Percentiles rank a stretch among this genome's conserved stretches.
Evolutionary conservation across 495 filamentous ascomycete species (phyloP).

Genomic region (Xylaria bambusicola): DNA sequence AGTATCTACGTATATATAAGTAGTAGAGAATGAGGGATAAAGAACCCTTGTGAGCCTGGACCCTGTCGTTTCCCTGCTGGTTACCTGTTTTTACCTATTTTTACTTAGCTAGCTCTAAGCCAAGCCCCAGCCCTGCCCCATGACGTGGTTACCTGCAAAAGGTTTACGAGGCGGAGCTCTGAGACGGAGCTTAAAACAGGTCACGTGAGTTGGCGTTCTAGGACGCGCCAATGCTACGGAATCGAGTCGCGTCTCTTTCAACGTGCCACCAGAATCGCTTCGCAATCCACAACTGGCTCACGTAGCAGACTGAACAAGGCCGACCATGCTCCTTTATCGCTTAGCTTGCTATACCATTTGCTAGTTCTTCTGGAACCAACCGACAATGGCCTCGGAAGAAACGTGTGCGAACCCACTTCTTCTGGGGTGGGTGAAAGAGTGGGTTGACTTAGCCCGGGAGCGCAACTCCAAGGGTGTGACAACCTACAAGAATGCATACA

Average conservation of each 20-base stretch:
- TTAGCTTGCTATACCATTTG: too few relatives aligned
- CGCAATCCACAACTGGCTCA: background rate
- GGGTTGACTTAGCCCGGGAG: conserved; percentile 72
- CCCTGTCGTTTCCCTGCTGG: background rate
- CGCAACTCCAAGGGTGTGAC: conserved; percentile 69
- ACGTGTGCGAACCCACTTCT: conserved; percentile 73
- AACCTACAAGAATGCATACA: conserved; percentile 78
- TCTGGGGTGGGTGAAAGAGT: conserved; percentile 76
- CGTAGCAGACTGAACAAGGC: background rate
- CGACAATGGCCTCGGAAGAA: conserved; percentile 26
- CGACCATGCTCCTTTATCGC: background rate
- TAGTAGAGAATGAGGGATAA: background rate
- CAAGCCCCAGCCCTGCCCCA: background rate
- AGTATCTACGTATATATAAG: too few relatives aligned
- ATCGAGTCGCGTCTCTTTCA: background rate
- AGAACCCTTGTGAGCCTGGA: background rate
- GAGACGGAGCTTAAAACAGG: background rate
- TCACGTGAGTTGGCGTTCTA: conserved; percentile 11
- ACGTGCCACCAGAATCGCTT: background rate
- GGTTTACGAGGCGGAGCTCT: background rate
- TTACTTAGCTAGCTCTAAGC: background rate
- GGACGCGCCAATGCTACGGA: conserved; percentile 2
- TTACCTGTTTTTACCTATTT: conserved; percentile 7
- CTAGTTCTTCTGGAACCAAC: background rate
- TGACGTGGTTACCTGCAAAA: background rate